A percentile compares a stretch with the other conserved stretches of the same genome.
These are phyloP conservation scores for Pseudotsuga menziesii DNA, from an alignment of 75 land plant genomes.

Conservation along the genomic window DNA sequence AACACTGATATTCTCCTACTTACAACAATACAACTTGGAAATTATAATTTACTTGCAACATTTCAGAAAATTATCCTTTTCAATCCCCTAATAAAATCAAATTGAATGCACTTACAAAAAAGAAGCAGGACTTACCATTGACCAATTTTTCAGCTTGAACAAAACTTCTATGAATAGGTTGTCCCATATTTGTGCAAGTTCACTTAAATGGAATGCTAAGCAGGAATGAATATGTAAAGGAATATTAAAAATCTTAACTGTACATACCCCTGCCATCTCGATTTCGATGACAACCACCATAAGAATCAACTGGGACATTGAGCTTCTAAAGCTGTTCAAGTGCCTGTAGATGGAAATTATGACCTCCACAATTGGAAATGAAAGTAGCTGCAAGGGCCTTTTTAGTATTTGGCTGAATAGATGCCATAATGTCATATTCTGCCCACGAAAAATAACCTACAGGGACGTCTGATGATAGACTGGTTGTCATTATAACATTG, in stretches of 20 bases:
- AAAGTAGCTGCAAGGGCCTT: constrained; percentile 89
- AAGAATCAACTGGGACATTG: constrained; percentile 83
- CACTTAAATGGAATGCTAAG: background rate
- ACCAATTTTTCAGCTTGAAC: background rate
- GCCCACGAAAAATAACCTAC: no score
- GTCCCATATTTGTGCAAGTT: background rate
- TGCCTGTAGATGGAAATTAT: constrained; percentile 80
- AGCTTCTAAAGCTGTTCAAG: constrained; percentile 51
- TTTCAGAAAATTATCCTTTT: background rate
- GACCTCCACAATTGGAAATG: constrained; percentile 94
- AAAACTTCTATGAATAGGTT: background rate
- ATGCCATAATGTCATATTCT: no score
- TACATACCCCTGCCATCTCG: constrained; percentile 57
- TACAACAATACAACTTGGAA: no score
- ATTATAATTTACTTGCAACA: no score
- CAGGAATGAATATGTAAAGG: background rate
- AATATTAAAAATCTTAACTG: background rate
- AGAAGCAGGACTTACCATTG: no score
- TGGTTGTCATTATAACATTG: no score
- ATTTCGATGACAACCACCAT: constrained; percentile 82
- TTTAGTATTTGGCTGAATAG: constrained; percentile 65
- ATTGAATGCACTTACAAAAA: background rate
- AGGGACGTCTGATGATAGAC: no score
- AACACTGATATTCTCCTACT: background rate
- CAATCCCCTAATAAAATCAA: background rate